A percentile compares a stretch with the other conserved stretches of the same genome.
Evolutionary conservation across 805 yeast species (phyloP).

Genomic region (Blastobotrys peoriensis): DNA sequence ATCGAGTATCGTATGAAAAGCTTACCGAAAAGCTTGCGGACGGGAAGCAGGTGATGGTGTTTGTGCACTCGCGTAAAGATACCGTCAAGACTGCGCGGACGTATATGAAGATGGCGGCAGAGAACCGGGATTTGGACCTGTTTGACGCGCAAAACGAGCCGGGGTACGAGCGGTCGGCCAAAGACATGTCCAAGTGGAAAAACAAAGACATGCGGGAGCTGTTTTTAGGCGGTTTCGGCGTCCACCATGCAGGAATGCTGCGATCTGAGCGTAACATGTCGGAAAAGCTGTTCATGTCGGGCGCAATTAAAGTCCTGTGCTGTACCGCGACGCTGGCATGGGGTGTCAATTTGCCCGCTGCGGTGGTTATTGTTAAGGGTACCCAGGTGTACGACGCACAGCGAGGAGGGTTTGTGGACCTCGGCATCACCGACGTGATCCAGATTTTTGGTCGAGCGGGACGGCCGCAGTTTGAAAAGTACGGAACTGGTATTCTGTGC

Average conservation of each 20-base stretch:
- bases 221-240: constrained; percentile 77
- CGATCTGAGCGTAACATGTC: constrained; percentile 84
- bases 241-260: constrained; percentile 97
- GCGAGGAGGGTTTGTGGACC: constrained; percentile 88
- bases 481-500: constrained; percentile 87
- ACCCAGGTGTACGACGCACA: constrained; percentile 93
- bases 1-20: constrained; percentile 69
- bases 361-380: constrained; percentile 93
- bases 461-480: constrained; percentile 90
- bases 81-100: constrained; percentile 77
- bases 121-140: constrained; percentile 45
- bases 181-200: constrained; percentile 63
- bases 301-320: constrained; percentile 82
- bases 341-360: constrained; percentile 99
- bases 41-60: constrained; percentile 92
- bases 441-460: constrained; percentile 99
- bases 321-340: constrained; percentile 98
- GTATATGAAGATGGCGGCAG: constrained; percentile 62
- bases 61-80: constrained; percentile 93
- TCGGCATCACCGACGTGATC: constrained; percentile 93
- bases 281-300: constrained; percentile 78
- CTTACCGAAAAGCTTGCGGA: constrained; percentile 55
- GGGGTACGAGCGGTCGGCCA: constrained; percentile 32
- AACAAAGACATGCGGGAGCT: constrained; percentile 78
- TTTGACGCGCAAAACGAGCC: constrained; percentile 50